These are phyloP conservation scores for Alternaria alternata DNA, from an alignment of 2,329 filamentous ascomycete genomes.

Conservation along the genomic window DNA sequence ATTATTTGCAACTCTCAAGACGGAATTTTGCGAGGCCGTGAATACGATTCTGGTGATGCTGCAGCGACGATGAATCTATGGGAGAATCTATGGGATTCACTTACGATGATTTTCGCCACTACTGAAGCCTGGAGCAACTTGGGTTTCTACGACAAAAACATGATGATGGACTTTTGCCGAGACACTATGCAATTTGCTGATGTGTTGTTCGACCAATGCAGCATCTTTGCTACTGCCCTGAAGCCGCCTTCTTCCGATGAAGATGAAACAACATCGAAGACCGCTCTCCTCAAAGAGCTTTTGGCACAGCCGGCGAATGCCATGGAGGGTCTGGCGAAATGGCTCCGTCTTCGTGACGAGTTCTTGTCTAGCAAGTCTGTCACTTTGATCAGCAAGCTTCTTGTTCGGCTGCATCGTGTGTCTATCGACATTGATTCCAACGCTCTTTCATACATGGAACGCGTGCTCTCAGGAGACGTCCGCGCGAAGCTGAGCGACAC, in stretches of 20 bases:
- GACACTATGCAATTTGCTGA: slow-evolving; percentile 96
- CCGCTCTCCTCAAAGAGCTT: slow-evolving; percentile 59
- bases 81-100: slow-evolving; percentile 81
- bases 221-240: slow-evolving; percentile 78
- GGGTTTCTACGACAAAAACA: slow-evolving; percentile 71
- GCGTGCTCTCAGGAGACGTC: slow-evolving; percentile 69
- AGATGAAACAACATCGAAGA: slow-evolving; percentile 50
- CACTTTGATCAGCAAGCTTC: slow-evolving; percentile 81
- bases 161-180: slow-evolving; percentile 92
- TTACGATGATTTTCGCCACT: slow-evolving; percentile 81
- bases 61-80: slow-evolving; percentile 79
- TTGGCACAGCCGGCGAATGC: slow-evolving; percentile 71
- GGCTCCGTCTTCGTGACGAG: slow-evolving; percentile 87
- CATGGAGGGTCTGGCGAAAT: slow-evolving; percentile 77
- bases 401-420: slow-evolving; percentile 80
- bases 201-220: slow-evolving; percentile 82
- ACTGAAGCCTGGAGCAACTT: slow-evolving; percentile 83
- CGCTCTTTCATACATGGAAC: slow-evolving; percentile 68
- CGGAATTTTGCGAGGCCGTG: slow-evolving; percentile 66
- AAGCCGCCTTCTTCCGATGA: slow-evolving; percentile 46
- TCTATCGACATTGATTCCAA: slow-evolving; percentile 72
- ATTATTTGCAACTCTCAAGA: slow-evolving; percentile 70
- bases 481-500: slow-evolving; percentile 82
- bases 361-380: slow-evolving; percentile 86
- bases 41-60: slow-evolving; percentile 68